Evolutionary conservation across 2,329 filamentous ascomycete genomes (phyloP), one percentile per base, ranked within the genome.

Genomic region (Colletotrichum eremochloae): DNA sequence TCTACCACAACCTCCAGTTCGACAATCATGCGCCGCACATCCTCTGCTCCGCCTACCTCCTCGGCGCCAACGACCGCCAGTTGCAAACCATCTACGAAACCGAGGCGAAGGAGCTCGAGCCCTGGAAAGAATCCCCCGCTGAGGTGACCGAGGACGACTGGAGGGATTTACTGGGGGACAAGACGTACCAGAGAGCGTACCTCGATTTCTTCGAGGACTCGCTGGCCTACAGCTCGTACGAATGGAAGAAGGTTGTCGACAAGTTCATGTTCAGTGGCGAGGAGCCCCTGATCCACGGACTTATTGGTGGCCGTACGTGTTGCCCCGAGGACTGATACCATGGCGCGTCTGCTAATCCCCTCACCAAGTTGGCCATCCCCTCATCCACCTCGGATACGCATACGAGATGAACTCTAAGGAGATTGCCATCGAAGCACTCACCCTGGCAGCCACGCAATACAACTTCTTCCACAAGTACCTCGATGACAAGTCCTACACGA

Each of bases 121-220:
- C 91, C 33, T 99, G 96, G 96, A 81, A 85, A 66, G 91, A 95
- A 75, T 94, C 95, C 1, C 96, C 96, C 0, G 90, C 91, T 5
- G 96, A 99, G 82, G 89, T 99, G 63, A 90, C 91, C 24, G 87
- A 91, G 74, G 88, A 92, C 68, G 96, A 99, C 80, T 99, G 96
- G 96, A 88, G 91, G 74, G 92, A 96, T 69, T 96, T 91, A 77
- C 81, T 98, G 42, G 95, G 96, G 31, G 90, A 94, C 79, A 88
- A 88, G 77, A 90, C 86, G 74, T 98, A 97, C 79, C 94, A 99
- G 82, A 89, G 96, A 72, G 96, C 95, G 0, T 99, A 92, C 79
- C 86, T 99, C 68, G 95, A 99, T 80, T 98, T 96, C 80, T 98
- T 97, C 79, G 96, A 99, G 80, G 96, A 99, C 80, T 91, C 94